Evolutionary conservation across 768 basidiomycete species (phyloP), one percentile per base, ranked within the genome.

Genomic region (Daedaleopsis nitida): DNA sequence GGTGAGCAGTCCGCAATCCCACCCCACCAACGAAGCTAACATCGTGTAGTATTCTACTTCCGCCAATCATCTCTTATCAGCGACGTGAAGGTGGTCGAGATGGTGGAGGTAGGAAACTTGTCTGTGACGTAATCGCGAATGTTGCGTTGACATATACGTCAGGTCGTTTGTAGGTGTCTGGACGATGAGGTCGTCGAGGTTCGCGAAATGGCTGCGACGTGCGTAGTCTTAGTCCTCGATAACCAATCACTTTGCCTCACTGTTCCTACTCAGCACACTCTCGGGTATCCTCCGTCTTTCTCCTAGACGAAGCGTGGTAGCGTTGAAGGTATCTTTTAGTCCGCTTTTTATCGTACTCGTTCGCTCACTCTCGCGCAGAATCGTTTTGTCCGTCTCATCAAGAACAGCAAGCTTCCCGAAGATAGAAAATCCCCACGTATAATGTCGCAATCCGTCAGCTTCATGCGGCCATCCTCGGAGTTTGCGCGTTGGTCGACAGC

Each of bases 401-500:
- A 86, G 63, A 82, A 82, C 63, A 87, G 84, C 60, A 81, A 81
- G 52, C 80, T 95, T 35, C 92, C 92, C 0, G 49, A 54, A n/a
- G 74, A 73, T 43, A 82, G 91, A 27, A 77, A 85, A 57, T 83
- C 89, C 48, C 86, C 56, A 64, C 79, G 66, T 96, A 95, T 73
- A 87, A 83, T 60, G 77, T 79, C 49, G 84, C 88, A 8, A 77
- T 96, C 14, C 85, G 92, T 27, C 85, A 89, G 69, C 83, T 92
- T 23, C 94, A 97, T 73, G 91, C 92, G 24, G 94, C 94, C 1
- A 91, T 98, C 59, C 81, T 98, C 51, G 96, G 96, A n/a, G 87
- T 96, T 47, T 93, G 92, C 65, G 93, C 96, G 6, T 78, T 98
- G 35, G 86, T 98, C 37, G 92, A 96, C 68, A 96, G 94, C 59